Evolutionary conservation across 176 grass and related monocot species (phyloP).

Genomic region (Tuctoria greenei): DNA sequence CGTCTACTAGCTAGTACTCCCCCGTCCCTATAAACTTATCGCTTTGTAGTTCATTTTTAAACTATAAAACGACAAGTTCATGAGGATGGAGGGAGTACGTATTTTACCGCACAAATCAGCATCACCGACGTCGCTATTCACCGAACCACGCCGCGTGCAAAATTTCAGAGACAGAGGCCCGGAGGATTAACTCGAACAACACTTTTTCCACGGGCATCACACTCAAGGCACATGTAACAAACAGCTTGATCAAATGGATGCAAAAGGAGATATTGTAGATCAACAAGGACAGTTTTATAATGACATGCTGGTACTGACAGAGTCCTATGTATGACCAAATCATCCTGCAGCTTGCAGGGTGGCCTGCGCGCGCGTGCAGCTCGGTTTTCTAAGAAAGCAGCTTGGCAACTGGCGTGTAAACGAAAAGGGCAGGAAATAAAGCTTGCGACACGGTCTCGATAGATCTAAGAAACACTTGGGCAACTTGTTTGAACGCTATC

Average conservation of each 20-base stretch:
- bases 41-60: no score
- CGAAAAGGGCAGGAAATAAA: not conserved
- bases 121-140: not conserved
- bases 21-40: no score
- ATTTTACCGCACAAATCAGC: not conserved
- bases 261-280: not conserved
- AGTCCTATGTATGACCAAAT: not conserved
- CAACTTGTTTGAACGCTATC: constrained; percentile 35
- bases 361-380: not conserved
- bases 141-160: not conserved
- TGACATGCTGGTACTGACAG: not conserved
- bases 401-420: not conserved
- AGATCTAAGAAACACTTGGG: constrained; percentile 13
- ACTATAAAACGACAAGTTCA: no score
- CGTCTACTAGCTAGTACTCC: no score
- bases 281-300: not conserved
- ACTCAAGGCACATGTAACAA: not conserved
- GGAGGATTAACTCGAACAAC: not conserved
- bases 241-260: not conserved
- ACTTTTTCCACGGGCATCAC: not conserved
- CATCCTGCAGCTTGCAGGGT: constrained; percentile 15
- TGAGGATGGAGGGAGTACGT: no score
- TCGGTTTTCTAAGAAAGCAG: not conserved
- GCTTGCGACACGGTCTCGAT: not conserved
- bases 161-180: not conserved